Evolutionary conservation across 139 green algal genomes (phyloP), one percentile per base, ranked within the genome.

Genomic region (Coccomyxa sp.): DNA sequence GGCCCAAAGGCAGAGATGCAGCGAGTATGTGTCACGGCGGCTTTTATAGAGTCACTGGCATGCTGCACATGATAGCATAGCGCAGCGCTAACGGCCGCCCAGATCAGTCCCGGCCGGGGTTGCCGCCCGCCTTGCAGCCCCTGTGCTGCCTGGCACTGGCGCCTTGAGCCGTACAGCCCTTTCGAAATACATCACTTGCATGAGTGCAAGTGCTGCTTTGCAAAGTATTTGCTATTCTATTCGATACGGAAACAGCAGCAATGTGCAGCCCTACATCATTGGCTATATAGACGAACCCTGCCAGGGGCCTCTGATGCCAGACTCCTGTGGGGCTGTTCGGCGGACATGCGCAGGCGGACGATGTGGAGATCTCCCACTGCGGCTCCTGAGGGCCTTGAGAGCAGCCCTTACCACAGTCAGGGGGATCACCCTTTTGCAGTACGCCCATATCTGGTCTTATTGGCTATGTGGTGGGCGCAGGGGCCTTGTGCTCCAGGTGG

Each of bases 401-500:
- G 58, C 58, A 70, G 58, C 58, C 22, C 16, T 36, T 70, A 31
- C 16, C 33, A 31, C 8, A 10, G 16, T 36, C 16, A 10, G 58
- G 18, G 24, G n/a, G 58, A 70, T 70, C 58, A 70, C 58, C 16
- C 16, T 10, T 33, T n/a, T n/a, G 58, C 58, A 70, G 22, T 35
- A 27, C 58, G 8, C 8, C 58, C 58, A n/a, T 27, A 10, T 33
- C 18, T 31, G 18, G 33, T 70, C 1, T 50, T 34, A 31, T 27
- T 37, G 18, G 27, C 71, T 70, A 39, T 82, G 18, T 22, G 22
- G 18, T 31, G 14, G 31, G 27, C 86, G 84, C 83, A 89, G 81
- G 10, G 89, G 85, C 4, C 82, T 96, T 37, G 88, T 97, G 39
- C 78, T 92, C 70, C 68, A 72, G 27, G 83, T 91, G 72, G 50